A percentile compares a stretch with the other conserved stretches of the same genome.
phyloP scores from a whole-genome alignment of 805 yeast species.

The Tetrapisispora fleetii region DNA sequence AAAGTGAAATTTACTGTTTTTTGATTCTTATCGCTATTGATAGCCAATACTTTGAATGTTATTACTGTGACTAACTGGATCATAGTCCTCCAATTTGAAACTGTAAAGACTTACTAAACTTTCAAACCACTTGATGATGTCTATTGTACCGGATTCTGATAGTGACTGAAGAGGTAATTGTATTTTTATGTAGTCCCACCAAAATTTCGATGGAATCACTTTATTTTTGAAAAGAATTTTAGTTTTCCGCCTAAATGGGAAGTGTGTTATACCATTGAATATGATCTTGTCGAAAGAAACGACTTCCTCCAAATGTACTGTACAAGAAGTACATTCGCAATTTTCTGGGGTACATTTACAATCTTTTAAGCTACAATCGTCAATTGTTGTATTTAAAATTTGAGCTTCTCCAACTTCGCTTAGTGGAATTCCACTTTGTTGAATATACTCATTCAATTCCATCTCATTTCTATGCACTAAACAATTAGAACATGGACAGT shows the following conservation, averaged over 20 bases:
- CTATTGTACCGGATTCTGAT: conserved; percentile 14
- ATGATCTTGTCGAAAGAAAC: conserved; percentile 20
- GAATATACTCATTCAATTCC: conserved; percentile 23
- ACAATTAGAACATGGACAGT: conserved; percentile 27
- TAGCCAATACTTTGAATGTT: background rate
- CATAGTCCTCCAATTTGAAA: background rate
- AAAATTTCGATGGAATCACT: conserved; percentile 25
- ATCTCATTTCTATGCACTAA: conserved; percentile 28
- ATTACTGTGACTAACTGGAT: background rate
- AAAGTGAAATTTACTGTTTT: no score
- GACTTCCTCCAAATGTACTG: conserved; percentile 21
- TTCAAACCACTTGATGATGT: conserved; percentile 24
- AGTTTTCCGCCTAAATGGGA: conserved; percentile 19
- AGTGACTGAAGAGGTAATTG: conserved; percentile 20
- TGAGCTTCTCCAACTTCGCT: conserved; percentile 22
- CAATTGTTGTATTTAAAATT: conserved; percentile 6
- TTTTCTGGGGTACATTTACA: conserved; percentile 18
- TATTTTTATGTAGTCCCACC: conserved; percentile 27
- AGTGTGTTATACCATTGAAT: conserved; percentile 19
- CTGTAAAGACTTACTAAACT: conserved; percentile 13
- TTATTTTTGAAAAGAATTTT: conserved; percentile 21
- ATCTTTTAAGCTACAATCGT: conserved; percentile 5
- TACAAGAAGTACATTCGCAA: conserved; percentile 19
- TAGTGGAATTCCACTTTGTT: conserved; percentile 24
- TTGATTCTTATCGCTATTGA: background rate